These are phyloP conservation scores for Acorus calamus DNA, from an alignment of 106 monocot genomes.

Conservation along the genomic window DNA sequence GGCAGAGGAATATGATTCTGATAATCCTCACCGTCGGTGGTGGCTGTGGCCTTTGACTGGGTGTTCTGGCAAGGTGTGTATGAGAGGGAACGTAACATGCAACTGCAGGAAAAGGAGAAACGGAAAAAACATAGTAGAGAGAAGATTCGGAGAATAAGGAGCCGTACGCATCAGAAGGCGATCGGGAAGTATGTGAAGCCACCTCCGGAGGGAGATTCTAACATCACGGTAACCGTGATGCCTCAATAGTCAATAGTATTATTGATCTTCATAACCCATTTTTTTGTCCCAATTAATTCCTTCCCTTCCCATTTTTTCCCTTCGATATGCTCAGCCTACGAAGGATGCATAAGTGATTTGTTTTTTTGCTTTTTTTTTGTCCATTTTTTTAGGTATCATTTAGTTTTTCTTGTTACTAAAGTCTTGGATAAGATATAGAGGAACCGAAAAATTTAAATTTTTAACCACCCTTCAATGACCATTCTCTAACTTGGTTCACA, in stretches of 20 bases:
- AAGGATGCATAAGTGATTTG: too few species aligned
- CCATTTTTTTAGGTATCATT: background rate
- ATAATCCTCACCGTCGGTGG: conserved; percentile 27
- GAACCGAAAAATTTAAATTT: too few species aligned
- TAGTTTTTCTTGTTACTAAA: too few species aligned
- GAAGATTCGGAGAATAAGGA: conserved; percentile 77
- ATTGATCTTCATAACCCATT: background rate
- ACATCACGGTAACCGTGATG: conserved; percentile 24
- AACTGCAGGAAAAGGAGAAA: conserved; percentile 52
- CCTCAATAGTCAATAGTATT: background rate
- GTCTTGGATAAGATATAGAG: too few species aligned
- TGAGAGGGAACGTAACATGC: conserved; percentile 64
- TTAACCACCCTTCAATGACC: too few species aligned
- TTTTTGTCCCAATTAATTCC: background rate
- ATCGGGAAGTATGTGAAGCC: conserved; percentile 87
- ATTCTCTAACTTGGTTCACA: too few species aligned
- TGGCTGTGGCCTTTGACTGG: conserved; percentile 87
- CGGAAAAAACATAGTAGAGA: conserved; percentile 61
- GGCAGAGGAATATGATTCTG: conserved; percentile 71
- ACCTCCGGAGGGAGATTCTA: conserved; percentile 32
- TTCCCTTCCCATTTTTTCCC: background rate
- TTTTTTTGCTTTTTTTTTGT: background rate
- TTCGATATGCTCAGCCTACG: too few species aligned
- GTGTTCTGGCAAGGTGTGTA: conserved; percentile 85
- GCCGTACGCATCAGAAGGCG: conserved; percentile 65